Base-by-base conservation (phyloP, 2,329 filamentous ascomycete species). In the Ceratocystis destructans region DNA sequence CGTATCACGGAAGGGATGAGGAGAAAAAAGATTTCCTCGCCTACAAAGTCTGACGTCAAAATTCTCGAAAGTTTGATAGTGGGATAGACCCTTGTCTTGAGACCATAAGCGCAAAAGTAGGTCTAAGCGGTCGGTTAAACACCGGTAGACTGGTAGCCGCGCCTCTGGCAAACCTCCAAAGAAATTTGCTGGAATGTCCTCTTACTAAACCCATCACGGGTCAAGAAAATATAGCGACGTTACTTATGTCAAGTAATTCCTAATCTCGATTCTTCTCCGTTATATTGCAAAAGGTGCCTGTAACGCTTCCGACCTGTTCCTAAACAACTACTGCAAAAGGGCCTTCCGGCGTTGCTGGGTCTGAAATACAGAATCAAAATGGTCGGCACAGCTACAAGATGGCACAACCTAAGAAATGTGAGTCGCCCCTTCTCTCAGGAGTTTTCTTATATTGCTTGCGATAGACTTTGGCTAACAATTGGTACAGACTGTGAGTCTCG, bases 381-480 rank as follows among this genome's bases (percentile, higher is more conserved):
- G 82, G 78, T 80, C 64, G 77, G 69, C 46, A 68, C 70, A 66
- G 67, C 66, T 46, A 67, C 69, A 76, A 86, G 88, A 72, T 87
- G 89, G 84, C 83, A 85, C 74, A 84, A 83, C 75, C 77, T 91
- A 72, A 84, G 83, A 74, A 77, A 80, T 73, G 87, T 89, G 79
- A 76, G 83, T 79, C 53, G 28, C 31, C 12, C 10, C 5, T 1
- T 55, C 10, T 25, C 31, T 20, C 20, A 22, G 7, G 17, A 50
- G 31, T 20, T 25, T 45, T 7, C 3, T 25, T 15, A 15, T 15
- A 5, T 2, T 44, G 12, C 12, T 5, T 25, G 33, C 15, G 20
- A 25, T 41, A 17, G 28, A 25, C 3, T 5, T 44, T 63, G 28
- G 48, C 61, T 37, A 31, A 57, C 53, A 57, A 57, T 31, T n/a